Evolutionary conservation across 2,329 filamentous ascomycete species (phyloP).

Genomic region (Fusarium kyushuense): DNA sequence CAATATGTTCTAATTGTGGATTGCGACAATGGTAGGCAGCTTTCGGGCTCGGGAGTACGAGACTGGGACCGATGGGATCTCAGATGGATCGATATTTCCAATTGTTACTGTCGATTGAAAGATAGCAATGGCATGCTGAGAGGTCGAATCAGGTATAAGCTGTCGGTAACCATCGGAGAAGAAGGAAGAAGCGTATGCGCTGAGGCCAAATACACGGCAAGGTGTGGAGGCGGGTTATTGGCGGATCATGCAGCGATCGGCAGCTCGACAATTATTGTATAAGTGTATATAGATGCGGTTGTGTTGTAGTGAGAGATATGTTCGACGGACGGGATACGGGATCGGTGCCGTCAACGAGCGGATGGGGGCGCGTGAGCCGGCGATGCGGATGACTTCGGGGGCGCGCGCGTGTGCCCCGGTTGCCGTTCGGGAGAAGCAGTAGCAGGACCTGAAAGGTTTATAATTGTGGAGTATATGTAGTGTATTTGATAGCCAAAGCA

Average conservation of each 20-base stretch:
- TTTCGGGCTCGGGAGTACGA: conserved; percentile 6
- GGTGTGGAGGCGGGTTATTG: conserved; percentile 29
- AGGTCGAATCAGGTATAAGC: conserved; percentile 26
- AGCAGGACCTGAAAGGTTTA: conserved; percentile 30
- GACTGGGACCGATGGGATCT: neutral
- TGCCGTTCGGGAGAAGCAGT: conserved; percentile 34
- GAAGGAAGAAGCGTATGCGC: conserved; percentile 38
- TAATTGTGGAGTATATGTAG: conserved; percentile 34
- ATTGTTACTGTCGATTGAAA: conserved; percentile 29
- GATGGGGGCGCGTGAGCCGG: conserved; percentile 48
- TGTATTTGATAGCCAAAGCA: neutral
- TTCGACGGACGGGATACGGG: conserved; percentile 24
- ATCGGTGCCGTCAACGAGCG: conserved; percentile 35
- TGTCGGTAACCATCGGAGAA: conserved; percentile 47
- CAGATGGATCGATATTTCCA: conserved; percentile 25
- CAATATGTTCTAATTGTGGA: conserved; percentile 40
- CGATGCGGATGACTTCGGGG: conserved; percentile 51
- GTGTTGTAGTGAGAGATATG: conserved; percentile 16
- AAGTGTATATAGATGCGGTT: conserved; percentile 13
- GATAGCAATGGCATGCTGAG: conserved; percentile 40
- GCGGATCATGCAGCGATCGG: conserved; percentile 21
- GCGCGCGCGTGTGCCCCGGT: conserved; percentile 43
- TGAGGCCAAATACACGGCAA: conserved; percentile 38
- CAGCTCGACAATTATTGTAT: conserved; percentile 26
- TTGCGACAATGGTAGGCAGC: conserved; percentile 12